Conservation (phyloP, 2,329 filamentous ascomycete genomes). For the Incumbomyces delicatus region DNA sequence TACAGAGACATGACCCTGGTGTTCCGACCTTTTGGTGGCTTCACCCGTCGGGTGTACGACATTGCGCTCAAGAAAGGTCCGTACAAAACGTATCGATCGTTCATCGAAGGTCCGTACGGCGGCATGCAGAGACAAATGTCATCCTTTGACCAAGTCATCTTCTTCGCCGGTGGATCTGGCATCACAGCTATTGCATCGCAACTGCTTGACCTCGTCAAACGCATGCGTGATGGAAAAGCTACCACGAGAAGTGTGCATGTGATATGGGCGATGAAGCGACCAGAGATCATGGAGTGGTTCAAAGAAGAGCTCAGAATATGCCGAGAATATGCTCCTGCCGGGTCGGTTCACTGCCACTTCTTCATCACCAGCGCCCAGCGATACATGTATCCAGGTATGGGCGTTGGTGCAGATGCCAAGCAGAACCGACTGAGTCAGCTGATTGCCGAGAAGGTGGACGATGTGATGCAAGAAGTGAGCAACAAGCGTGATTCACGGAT, state of each 20-base stretch:
- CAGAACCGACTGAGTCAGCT: conserved; percentile 59
- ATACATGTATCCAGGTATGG: conserved; percentile 37
- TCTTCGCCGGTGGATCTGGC: conserved; percentile 88
- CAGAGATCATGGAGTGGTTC: conserved; percentile 97
- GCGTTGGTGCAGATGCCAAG: conserved; percentile 56
- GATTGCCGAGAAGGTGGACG: conserved; percentile 7
- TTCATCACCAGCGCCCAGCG: conserved; percentile 75
- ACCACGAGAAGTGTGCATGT: conserved; percentile 85
- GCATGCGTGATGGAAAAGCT: conserved; percentile 89
- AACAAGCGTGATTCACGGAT: conserved; percentile 55
- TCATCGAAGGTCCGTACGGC: conserved; percentile 88
- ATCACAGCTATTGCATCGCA: conserved; percentile 91
- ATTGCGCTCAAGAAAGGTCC: conserved; percentile 77
- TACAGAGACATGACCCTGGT: conserved; percentile 85
- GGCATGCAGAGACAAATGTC: conserved; percentile 85
- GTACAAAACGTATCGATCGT: conserved; percentile 84
- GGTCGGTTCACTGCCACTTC: conserved; percentile 86
- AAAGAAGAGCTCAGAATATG: conserved; percentile 89
- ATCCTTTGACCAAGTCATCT: conserved; percentile 84
- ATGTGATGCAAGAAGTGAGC: conserved; percentile 1
- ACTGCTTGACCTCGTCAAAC: conserved; percentile 85
- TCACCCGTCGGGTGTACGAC: conserved; percentile 75
- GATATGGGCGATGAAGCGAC: conserved; percentile 84
- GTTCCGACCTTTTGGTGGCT: conserved; percentile 84
- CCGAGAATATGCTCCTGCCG: conserved; percentile 75